Base-by-base conservation (phyloP, 495 filamentous ascomycete genomes). In the Parathielavia appendiculata region DNA sequence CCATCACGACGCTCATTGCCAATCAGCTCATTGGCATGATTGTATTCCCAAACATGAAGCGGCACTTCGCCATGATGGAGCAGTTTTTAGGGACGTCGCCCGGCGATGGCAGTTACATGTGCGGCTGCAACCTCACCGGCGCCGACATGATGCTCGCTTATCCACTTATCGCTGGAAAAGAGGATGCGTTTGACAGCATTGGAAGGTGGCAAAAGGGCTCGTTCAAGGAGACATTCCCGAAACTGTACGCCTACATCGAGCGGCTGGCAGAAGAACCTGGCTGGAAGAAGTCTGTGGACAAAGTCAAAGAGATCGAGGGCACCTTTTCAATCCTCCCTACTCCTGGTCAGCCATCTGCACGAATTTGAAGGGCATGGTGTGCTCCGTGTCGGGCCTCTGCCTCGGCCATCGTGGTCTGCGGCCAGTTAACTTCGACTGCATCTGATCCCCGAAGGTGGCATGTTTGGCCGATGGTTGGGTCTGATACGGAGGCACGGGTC, bases 61-160 rank as follows among this genome's bases (percentile, higher is more conserved):
- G 75, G 17, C 80, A 92, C 55, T 82, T 92, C 40, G 71, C 69
- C 12, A 90, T 93, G 72, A 65, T 95, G 11, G 89, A 95, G 66
- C 69, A 73, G n/a, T 86, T 88, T 64, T 73, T 95, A 14, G 72
- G 76, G 39, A 84, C 84, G 1, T 82, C 84, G 1, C 86, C 86
- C 0, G 61, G 57, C 61, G 77, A 78, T 13, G 88, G 89, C 6
- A 71, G 77, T 4, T 93, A 80, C 64, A 72, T 95, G 16, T 90
- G 86, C 61, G 90, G 90, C 10, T 72, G 75, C 26, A 72, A 82
- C 39, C 71, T 95, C 34, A 89, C 88, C 0, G 85, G 81, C 0
- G 91, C 87, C 1, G 90, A 96, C 68, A 86, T 96, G 50, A 67
- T 91, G 67, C 75, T 93, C 73, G 82, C 80, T 58, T 95, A 89